Percentiles rank a stretch among this genome's conserved stretches.
These are phyloP conservation scores for Spathaspora gorwiae DNA, from an alignment of 805 yeast genomes.

Conservation along the genomic window DNA sequence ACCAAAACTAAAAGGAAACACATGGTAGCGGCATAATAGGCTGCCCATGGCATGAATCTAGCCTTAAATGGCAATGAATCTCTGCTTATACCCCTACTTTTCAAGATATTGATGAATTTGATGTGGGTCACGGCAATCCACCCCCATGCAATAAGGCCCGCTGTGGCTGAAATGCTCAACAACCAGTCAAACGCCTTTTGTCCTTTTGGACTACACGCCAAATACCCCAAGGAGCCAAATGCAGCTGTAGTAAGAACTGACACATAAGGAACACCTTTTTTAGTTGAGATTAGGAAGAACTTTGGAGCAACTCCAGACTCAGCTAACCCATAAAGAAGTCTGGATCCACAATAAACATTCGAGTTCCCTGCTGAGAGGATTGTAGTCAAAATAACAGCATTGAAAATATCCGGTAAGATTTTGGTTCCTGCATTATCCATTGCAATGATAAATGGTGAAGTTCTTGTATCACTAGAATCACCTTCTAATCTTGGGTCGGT, in stretches of 20 bases:
- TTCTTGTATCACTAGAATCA: constrained; percentile 58
- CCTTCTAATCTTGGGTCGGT: constrained; percentile 46
- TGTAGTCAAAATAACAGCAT: constrained; percentile 70
- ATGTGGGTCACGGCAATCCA: constrained; percentile 61
- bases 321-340: constrained; percentile 69
- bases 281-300: constrained; percentile 52
- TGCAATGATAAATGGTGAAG: constrained; percentile 84
- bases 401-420: constrained; percentile 69
- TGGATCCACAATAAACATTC: constrained; percentile 69
- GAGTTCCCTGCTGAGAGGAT: constrained; percentile 81
- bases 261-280: constrained; percentile 56
- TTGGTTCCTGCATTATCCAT: constrained; percentile 58
- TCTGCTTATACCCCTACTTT: constrained; percentile 59
- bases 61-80: constrained; percentile 75
- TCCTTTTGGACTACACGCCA: constrained; percentile 16
- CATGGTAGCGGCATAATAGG: constrained; percentile 57
- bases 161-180: constrained; percentile 66
- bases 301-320: constrained; percentile 70
- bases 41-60: constrained; percentile 56
- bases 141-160: constrained; percentile 73
- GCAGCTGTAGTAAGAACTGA: constrained; percentile 54
- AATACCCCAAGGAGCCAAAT: constrained; percentile 61
- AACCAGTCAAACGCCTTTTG: constrained; percentile 43
- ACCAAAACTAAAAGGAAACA: constrained; percentile 56
- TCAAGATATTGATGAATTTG: constrained; percentile 64